These are phyloP conservation scores for Schizonepeta tenuifolia DNA, from an alignment of 257 asterid species.

Conservation along the genomic window DNA sequence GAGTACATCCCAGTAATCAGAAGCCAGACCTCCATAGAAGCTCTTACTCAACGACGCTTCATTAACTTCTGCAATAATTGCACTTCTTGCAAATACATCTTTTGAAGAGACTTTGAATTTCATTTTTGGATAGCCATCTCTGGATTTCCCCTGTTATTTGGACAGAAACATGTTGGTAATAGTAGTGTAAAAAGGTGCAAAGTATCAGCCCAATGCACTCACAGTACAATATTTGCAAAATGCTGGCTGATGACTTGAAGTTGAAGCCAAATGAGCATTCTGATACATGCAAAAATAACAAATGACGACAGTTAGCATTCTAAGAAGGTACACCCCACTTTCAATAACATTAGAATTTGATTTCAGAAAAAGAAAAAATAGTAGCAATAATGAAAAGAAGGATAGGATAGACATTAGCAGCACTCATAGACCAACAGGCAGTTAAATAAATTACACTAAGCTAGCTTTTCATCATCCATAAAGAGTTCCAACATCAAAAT, in stretches of 20 bases:
- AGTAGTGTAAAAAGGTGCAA: constrained; percentile 26
- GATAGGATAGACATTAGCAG: neutral
- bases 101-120: constrained; percentile 75
- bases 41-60: constrained; percentile 39
- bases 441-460: constrained; percentile 1
- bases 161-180: constrained; percentile 39
- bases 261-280: constrained; percentile 46
- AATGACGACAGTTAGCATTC: constrained; percentile 30
- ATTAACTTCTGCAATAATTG: constrained; percentile 70
- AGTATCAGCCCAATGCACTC: constrained; percentile 49
- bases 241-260: constrained; percentile 40
- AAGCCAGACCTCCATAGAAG: constrained; percentile 44
- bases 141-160: constrained; percentile 63
- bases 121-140: constrained; percentile 68
- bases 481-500: constrained; percentile 15
- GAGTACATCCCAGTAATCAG: constrained; percentile 88
- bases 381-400: neutral
- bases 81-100: constrained; percentile 69
- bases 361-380: neutral
- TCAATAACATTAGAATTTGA: neutral
- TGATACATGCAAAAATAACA: constrained; percentile 50
- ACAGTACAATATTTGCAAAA: constrained; percentile 85
- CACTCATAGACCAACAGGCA: constrained; percentile 7
- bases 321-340: constrained; percentile 22
- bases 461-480: constrained; percentile 3